Evolutionary conservation across 345 rosid species (phyloP), one percentile per base, ranked within the genome.

Genomic region (Salix udensis): DNA sequence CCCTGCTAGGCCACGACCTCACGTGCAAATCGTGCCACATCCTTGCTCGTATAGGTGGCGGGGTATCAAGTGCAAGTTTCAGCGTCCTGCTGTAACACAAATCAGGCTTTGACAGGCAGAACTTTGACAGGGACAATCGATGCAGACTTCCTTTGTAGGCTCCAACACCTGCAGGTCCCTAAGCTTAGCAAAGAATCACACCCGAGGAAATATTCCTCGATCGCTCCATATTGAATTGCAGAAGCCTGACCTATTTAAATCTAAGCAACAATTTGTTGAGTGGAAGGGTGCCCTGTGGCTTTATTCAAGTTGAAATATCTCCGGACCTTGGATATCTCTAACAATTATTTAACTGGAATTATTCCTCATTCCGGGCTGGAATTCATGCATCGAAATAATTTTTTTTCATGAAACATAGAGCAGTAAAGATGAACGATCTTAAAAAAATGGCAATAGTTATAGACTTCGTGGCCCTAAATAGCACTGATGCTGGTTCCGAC

Each of bases 111-210:
- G 84, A 85, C 76, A 79, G 60, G 62, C 53, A 75, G 80, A 79
- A 78, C 68, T 85, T 88, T 28, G n/a, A 68, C 78, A 44, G 89
- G 89, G 80, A 79, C 34, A 10, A 80, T 88, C 50, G 81, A 86
- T 66, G 84, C 82, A 73, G 58, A 73, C 53, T 76, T 87, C 23
- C 84, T 86, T 24, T 85, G 89, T 65, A 39, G 53, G 76, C 87
- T 88, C 40, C 76, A 23, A 34, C 68, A 75, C 11, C 84, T 86
- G 60, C 70, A 68, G 68, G 74, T 78, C 75, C 70, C n/a, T 86
- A 34, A 82, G 78, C 82, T 73, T 86, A 30, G 86, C 85, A 0
- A 72, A 50, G 14, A 86, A 88, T 70, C 79, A 30, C 19, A 79
- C 85, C 68, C 78, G 6, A 1, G 91, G 91, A 71, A 67, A 53